Evolutionary conservation across 1,284 basidiomycete species (phyloP).

Genomic region (Ustilago lituana): DNA sequence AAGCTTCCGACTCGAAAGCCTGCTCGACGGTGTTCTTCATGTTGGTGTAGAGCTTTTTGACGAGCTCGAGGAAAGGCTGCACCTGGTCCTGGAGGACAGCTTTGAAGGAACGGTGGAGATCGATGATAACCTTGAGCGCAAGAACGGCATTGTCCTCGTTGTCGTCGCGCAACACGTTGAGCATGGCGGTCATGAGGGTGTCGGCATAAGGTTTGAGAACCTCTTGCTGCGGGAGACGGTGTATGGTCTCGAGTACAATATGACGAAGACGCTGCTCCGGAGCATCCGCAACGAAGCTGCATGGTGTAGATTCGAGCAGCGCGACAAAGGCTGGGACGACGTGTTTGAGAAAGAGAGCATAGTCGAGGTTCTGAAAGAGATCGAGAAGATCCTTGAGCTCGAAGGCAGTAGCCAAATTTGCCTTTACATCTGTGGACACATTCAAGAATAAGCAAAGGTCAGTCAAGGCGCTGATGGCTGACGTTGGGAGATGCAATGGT

Average conservation of each 20-base stretch:
- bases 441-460: too few species aligned
- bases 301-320: constrained; percentile 79
- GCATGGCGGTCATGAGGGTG: constrained; percentile 77
- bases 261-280: constrained; percentile 78
- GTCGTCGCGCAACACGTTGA: constrained; percentile 85
- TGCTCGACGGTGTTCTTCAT: constrained; percentile 80
- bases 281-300: constrained; percentile 80
- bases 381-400: constrained; percentile 64
- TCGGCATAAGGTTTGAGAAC: constrained; percentile 77
- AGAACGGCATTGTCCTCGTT: constrained; percentile 95
- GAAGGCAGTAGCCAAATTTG: constrained; percentile 49
- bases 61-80: constrained; percentile 80
- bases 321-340: constrained; percentile 81
- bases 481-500: too few species aligned
- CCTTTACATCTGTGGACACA: constrained; percentile 38
- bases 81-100: constrained; percentile 78
- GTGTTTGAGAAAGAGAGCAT: constrained; percentile 73
- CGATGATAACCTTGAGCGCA: constrained; percentile 91
- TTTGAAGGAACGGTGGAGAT: constrained; percentile 71
- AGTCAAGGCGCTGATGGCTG: too few species aligned
- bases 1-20: constrained; percentile 71
- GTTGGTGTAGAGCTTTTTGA: constrained; percentile 79
- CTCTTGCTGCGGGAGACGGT: constrained; percentile 86
- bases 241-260: constrained; percentile 71
- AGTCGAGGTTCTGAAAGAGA: constrained; percentile 71